phyloP scores from a whole-genome alignment of 2,329 filamentous ascomycete genomes.

The Ophiostoma piceae region DNA sequence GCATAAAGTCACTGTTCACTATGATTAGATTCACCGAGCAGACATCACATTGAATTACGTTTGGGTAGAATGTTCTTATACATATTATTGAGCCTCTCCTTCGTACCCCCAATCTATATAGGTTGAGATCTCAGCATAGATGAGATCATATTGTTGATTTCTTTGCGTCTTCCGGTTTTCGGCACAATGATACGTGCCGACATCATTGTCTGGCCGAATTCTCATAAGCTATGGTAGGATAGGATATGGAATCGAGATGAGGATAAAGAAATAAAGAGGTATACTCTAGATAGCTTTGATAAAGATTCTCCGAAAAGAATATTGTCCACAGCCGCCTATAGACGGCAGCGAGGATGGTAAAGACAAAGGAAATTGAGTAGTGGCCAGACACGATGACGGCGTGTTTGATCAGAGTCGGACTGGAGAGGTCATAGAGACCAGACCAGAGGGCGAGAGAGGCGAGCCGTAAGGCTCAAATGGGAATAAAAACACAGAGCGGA shows the following conservation, averaged over 20 bases:
- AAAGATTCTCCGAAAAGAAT: background rate
- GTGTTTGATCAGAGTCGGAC: background rate
- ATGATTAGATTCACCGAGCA: too few relatives aligned
- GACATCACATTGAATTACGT: background rate
- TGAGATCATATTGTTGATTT: background rate
- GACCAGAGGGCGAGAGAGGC: background rate
- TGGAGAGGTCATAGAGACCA: too few relatives aligned
- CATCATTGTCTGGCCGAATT: background rate
- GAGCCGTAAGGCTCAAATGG: background rate
- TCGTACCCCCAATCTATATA: background rate
- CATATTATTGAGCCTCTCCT: background rate
- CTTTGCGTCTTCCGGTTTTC: background rate
- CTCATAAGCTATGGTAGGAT: background rate
- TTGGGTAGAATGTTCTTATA: background rate
- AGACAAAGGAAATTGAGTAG: constrained; percentile 3
- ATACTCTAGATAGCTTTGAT: background rate
- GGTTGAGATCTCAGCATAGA: background rate
- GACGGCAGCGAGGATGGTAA: background rate
- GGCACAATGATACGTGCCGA: background rate
- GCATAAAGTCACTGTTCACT: too few relatives aligned
- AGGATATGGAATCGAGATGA: background rate
- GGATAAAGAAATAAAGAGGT: background rate
- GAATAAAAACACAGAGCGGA: background rate
- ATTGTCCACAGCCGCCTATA: background rate
- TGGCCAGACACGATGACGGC: background rate